phyloP scores from a whole-genome alignment of 23 red algal genomes.

The Gracilaria caudata region DNA sequence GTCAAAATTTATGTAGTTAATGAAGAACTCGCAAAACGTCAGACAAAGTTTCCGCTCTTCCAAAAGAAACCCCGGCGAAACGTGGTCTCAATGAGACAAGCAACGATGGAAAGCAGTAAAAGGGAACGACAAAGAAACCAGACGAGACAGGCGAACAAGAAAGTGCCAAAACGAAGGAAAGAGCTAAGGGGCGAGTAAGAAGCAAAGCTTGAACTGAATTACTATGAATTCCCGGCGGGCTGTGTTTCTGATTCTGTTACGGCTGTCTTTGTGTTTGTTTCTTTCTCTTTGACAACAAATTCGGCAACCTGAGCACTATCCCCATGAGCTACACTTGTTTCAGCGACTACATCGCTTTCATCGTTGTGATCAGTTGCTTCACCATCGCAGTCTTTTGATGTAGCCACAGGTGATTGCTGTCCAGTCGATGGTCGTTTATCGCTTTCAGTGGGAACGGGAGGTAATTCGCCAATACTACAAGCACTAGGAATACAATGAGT shows the following conservation, averaged over 20 bases:
- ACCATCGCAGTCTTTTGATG: neutral
- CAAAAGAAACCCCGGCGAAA: neutral
- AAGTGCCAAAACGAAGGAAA: neutral
- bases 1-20: neutral
- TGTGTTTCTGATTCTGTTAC: neutral
- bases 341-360: neutral
- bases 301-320: neutral
- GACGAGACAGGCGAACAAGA: neutral
- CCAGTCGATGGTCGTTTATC: neutral
- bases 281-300: neutral
- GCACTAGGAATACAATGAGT: constrained; percentile 62
- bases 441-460: constrained; percentile 10
- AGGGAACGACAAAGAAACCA: neutral
- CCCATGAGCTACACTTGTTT: neutral
- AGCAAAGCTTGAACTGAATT: neutral
- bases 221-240: neutral
- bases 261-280: neutral
- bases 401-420: neutral
- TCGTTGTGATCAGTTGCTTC: neutral
- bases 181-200: neutral
- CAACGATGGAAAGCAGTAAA: neutral
- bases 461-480: constrained; percentile 46
- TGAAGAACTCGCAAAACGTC: neutral
- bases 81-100: neutral
- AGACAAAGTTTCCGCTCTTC: neutral